Evolutionary conservation across 352 stramenopile species (phyloP).

Genomic region (Elongisporangium senticosum): DNA sequence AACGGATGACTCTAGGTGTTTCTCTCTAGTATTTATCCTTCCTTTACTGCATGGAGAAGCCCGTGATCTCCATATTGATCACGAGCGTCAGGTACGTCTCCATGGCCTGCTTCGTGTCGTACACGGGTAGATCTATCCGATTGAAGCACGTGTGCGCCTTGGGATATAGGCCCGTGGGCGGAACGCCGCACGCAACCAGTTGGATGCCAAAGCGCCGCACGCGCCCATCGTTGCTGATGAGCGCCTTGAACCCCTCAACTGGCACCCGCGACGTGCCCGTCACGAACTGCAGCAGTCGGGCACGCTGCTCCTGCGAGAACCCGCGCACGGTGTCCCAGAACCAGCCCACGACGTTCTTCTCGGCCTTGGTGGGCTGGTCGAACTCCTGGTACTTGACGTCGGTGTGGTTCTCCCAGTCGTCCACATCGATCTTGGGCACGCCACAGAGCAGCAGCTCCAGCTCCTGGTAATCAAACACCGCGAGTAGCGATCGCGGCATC

Average conservation of each 20-base stretch:
- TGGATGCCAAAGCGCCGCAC: conserved; percentile 97
- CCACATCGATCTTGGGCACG: conserved; percentile 85
- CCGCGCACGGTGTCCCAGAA: conserved; percentile 84
- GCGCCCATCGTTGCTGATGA: conserved; percentile 72
- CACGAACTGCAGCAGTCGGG: conserved; percentile 87
- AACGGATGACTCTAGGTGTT: neutral
- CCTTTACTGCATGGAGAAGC: conserved; percentile 94
- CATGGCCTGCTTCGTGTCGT: conserved; percentile 74
- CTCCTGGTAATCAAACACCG: conserved; percentile 93
- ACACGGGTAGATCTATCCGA: conserved; percentile 79
- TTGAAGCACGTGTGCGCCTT: conserved; percentile 89
- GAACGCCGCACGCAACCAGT: conserved; percentile 78
- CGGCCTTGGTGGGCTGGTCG: conserved; percentile 46
- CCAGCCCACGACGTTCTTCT: conserved; percentile 80
- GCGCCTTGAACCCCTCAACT: conserved; percentile 93
- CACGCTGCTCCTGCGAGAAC: conserved; percentile 83
- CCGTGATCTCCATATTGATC: conserved; percentile 97
- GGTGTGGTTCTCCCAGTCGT: conserved; percentile 85
- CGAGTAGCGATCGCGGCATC: conserved; percentile 81
- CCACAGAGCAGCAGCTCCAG: conserved; percentile 94
- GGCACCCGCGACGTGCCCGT: conserved; percentile 88
- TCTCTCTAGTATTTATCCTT: conserved; percentile 10
- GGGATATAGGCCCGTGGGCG: conserved; percentile 67
- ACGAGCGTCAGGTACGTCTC: conserved; percentile 95
- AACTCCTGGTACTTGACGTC: conserved; percentile 72